phyloP scores from a whole-genome alignment of 2,329 filamentous ascomycete species.

The Canariomyces notabilis region DNA sequence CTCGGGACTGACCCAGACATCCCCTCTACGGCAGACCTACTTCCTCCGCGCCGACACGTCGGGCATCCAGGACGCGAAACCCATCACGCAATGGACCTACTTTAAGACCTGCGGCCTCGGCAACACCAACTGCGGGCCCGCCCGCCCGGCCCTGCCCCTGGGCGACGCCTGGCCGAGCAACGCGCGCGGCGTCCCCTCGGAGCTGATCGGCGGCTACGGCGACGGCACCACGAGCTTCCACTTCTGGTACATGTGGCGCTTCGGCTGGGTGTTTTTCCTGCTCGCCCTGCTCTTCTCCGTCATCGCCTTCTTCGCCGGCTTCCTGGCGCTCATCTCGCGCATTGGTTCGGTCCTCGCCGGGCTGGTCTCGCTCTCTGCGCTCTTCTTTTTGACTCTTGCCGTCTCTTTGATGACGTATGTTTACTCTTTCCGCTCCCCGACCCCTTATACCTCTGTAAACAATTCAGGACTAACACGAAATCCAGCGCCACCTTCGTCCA shows the following conservation, averaged over 20 bases:
- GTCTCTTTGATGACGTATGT: slow-evolving; percentile 73
- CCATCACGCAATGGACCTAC: slow-evolving; percentile 79
- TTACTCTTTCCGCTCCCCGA: background rate
- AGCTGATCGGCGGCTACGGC: slow-evolving; percentile 49
- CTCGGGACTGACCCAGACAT: slow-evolving; percentile 43
- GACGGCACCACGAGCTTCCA: slow-evolving; percentile 49
- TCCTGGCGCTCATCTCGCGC: slow-evolving; percentile 66
- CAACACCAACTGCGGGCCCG: slow-evolving; percentile 59
- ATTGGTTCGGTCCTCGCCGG: slow-evolving; percentile 64
- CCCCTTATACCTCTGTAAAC: background rate
- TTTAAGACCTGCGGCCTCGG: slow-evolving; percentile 72
- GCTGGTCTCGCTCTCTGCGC: slow-evolving; percentile 50
- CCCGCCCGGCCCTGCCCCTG: slow-evolving; percentile 62
- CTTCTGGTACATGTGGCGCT: slow-evolving; percentile 83
- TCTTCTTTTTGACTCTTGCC: slow-evolving; percentile 65
- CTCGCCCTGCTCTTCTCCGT: slow-evolving; percentile 76
- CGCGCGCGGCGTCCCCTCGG: slow-evolving; percentile 39
- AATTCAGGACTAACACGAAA: background rate
- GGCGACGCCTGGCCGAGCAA: slow-evolving; percentile 61
- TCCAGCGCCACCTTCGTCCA: slow-evolving; percentile 58
- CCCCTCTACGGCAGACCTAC: slow-evolving; percentile 68
- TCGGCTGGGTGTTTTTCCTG: slow-evolving; percentile 88
- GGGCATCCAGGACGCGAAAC: slow-evolving; percentile 63
- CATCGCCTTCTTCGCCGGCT: slow-evolving; percentile 60
- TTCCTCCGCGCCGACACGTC: slow-evolving; percentile 78